Percentiles rank a stretch among this genome's conserved stretches.
These are phyloP conservation scores for Trichoderma sp. DNA, from an alignment of 2,329 filamentous ascomycete species.

Conservation along the genomic window DNA sequence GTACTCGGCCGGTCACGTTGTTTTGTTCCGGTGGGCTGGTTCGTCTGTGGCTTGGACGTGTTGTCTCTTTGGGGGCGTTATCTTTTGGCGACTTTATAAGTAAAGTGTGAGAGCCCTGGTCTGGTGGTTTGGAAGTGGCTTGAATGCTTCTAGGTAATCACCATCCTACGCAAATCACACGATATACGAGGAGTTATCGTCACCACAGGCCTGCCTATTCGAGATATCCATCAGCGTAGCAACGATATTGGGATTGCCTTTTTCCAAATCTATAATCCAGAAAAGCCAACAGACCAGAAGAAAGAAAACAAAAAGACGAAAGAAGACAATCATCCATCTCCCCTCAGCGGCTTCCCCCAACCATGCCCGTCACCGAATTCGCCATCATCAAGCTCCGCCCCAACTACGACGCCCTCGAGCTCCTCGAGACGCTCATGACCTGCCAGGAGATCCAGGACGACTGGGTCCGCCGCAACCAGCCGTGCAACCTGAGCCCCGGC, in stretches of 20 bases:
- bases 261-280: background rate
- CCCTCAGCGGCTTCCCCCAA: background rate
- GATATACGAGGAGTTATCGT: constrained; percentile 3
- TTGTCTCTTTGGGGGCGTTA: background rate
- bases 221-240: background rate
- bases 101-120: constrained; percentile 3
- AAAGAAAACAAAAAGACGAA: background rate
- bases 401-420: constrained; percentile 38
- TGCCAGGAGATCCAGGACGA: constrained; percentile 43
- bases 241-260: background rate
- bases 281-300: constrained; percentile 2
- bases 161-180: constrained; percentile 12
- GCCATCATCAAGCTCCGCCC: constrained; percentile 41
- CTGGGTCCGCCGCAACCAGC: constrained; percentile 46
- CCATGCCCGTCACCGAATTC: constrained; percentile 48
- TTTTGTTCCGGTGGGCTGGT: background rate
- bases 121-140: background rate
- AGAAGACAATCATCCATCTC: background rate
- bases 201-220: constrained; percentile 17
- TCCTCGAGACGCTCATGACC: constrained; percentile 40
- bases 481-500: constrained; percentile 40
- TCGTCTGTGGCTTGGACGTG: background rate
- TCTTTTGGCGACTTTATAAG: background rate
- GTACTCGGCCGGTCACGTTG: background rate
- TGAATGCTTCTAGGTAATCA: constrained; percentile 5